Evolutionary conservation across 2,329 filamentous ascomycete species (phyloP).

Genomic region (Drechslerella stenobrocha): DNA sequence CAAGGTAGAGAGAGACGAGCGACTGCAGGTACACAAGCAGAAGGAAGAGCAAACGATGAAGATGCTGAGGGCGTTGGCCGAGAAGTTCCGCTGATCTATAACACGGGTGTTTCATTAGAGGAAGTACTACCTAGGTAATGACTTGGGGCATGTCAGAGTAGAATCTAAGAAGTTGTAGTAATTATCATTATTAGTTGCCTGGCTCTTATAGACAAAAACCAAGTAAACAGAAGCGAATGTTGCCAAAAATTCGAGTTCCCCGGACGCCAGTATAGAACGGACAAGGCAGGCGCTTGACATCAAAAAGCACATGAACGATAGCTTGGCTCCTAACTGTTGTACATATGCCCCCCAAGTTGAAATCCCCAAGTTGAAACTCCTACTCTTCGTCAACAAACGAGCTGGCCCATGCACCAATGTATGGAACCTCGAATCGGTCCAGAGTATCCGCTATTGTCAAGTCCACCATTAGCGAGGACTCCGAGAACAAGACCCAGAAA

Average conservation of each 20-base stretch:
- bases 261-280: not conserved
- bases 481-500: slow-evolving; percentile 52
- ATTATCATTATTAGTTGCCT: not conserved
- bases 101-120: slow-evolving; percentile 27
- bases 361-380: slow-evolving; percentile 39
- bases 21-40: slow-evolving; percentile 68
- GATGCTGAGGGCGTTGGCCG: slow-evolving; percentile 76
- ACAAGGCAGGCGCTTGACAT: not conserved
- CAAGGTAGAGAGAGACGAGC: slow-evolving; percentile 77
- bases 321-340: not conserved
- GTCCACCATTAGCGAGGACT: slow-evolving; percentile 3
- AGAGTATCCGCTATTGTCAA: slow-evolving; percentile 63
- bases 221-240: not conserved
- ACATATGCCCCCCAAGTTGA: not conserved
- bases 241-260: not conserved
- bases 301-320: not conserved
- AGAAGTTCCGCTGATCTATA: slow-evolving; percentile 68
- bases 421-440: slow-evolving; percentile 77
- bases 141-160: too few relatives aligned
- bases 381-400: slow-evolving; percentile 87
- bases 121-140: too few relatives aligned
- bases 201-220: not conserved
- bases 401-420: slow-evolving; percentile 82
- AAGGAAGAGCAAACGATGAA: slow-evolving; percentile 84
- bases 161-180: not conserved